Percentiles rank a stretch among this genome's conserved stretches.
Evolutionary conservation across 192 early-diverging fungal genomes (phyloP).

Genomic region (Dispira parvispora): DNA sequence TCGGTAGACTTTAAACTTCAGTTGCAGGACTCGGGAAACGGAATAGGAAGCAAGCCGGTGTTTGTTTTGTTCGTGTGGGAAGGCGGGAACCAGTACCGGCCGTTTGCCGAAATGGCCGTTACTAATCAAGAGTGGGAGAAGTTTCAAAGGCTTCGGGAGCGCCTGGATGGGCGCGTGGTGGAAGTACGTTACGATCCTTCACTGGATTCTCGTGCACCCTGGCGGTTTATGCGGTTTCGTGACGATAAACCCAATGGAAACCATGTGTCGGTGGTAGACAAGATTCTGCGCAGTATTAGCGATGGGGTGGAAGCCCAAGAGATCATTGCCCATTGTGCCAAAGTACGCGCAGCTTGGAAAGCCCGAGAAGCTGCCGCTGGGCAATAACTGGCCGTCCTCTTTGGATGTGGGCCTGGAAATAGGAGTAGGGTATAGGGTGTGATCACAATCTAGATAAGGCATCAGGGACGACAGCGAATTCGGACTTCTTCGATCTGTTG

Average conservation of each 20-base stretch:
- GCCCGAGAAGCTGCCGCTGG: too few relatives aligned
- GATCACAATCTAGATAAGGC: too few relatives aligned
- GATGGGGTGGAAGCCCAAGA: slow-evolving; percentile 52
- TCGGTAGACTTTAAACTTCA: slow-evolving; percentile 56
- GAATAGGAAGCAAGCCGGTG: slow-evolving; percentile 18
- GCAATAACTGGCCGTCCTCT: too few relatives aligned
- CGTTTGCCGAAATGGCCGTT: slow-evolving; percentile 36
- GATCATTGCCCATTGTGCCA: slow-evolving; percentile 1
- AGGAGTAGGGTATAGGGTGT: too few relatives aligned
- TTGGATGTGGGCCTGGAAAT: too few relatives aligned
- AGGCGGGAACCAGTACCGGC: slow-evolving; percentile 19
- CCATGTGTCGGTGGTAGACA: slow-evolving; percentile 35
- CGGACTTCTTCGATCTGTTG: too few relatives aligned
- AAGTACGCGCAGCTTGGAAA: background rate
- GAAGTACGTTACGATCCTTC: slow-evolving; percentile 43
- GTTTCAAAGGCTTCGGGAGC: slow-evolving; percentile 12
- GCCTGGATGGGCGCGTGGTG: slow-evolving; percentile 36
- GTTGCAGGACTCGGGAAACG: slow-evolving; percentile 16
- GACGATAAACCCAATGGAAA: slow-evolving; percentile 67
- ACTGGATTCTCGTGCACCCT: slow-evolving; percentile 23
- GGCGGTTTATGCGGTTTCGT: slow-evolving; percentile 62
- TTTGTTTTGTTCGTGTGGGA: slow-evolving; percentile 35
- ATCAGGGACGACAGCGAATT: too few relatives aligned
- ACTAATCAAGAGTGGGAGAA: slow-evolving; percentile 33
- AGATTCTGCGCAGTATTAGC: slow-evolving; percentile 46